Conservation (phyloP, 441 rosid genomes). For the Populus hybrid region DNA sequence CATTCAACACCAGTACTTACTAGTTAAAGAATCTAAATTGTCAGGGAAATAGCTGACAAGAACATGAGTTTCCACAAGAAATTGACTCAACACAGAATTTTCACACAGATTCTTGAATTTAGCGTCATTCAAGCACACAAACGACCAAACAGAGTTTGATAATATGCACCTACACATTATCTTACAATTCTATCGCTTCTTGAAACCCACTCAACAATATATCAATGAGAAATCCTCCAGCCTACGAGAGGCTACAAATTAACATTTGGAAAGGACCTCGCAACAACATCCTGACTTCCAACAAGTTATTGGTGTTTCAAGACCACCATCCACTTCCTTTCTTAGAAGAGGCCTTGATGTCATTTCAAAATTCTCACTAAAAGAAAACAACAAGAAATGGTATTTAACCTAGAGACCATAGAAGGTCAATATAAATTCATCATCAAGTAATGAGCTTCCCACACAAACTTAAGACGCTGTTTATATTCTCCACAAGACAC, state of each 20-base stretch:
- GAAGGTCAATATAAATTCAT: no score
- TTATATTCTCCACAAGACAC: no score
- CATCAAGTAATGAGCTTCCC: no score
- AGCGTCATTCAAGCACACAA: background rate
- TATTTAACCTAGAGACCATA: no score
- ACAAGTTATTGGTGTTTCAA: background rate
- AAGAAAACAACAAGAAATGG: no score
- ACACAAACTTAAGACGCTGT: no score
- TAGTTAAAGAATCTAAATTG: no score
- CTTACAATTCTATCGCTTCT: background rate
- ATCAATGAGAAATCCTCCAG: background rate
- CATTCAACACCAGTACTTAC: no score
- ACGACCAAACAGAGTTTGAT: background rate
- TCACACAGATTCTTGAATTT: background rate
- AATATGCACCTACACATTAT: background rate
- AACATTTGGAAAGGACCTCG: background rate
- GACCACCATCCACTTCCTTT: background rate
- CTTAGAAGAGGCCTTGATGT: background rate
- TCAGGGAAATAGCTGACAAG: no score
- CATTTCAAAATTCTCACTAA: background rate
- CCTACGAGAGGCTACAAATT: background rate
- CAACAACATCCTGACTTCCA: background rate
- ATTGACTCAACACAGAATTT: background rate
- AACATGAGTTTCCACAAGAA: no score
- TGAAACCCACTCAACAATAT: background rate